Conservation (phyloP, 2,329 filamentous ascomycete species). For the Stagonosporopsis cucurbitacearum region DNA sequence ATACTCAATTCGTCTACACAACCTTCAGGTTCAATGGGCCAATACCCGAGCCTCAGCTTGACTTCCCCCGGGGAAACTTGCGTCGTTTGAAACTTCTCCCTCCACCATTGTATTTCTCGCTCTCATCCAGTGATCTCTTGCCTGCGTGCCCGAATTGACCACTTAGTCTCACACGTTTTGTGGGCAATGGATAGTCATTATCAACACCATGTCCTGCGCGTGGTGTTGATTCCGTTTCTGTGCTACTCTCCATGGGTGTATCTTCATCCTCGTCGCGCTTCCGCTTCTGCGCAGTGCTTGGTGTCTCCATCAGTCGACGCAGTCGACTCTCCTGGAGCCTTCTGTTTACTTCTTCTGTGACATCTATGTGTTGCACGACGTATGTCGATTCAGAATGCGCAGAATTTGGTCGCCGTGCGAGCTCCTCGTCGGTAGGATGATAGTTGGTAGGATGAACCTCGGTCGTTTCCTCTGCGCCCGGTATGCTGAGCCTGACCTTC, state of each 20-base stretch:
- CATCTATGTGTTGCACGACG: constrained; percentile 37
- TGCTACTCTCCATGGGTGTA: constrained; percentile 24
- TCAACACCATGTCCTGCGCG: constrained; percentile 23
- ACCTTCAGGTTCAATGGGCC: not conserved
- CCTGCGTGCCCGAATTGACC: constrained; percentile 31
- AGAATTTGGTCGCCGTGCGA: constrained; percentile 23
- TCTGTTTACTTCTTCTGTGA: constrained; percentile 44
- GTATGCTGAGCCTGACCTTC: constrained; percentile 16
- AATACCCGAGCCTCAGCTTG: not conserved
- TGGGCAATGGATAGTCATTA: constrained; percentile 20
- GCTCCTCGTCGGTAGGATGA: constrained; percentile 24
- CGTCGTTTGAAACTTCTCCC: constrained; percentile 26
- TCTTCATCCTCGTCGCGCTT: constrained; percentile 39
- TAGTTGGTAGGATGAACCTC: constrained; percentile 25
- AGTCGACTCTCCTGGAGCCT: constrained; percentile 39
- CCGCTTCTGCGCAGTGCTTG: constrained; percentile 44
- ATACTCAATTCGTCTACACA: not conserved
- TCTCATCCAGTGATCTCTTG: constrained; percentile 24
- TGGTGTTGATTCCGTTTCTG: constrained; percentile 24
- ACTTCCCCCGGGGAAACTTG: constrained; percentile 13
- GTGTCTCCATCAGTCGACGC: constrained; percentile 41
- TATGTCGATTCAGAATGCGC: constrained; percentile 24
- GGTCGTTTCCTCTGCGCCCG: constrained; percentile 16
- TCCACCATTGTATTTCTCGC: constrained; percentile 6
- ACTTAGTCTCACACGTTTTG: constrained; percentile 36